Evolutionary conservation across 2,329 filamentous ascomycete genomes (phyloP).

Genomic region (Calonectria leucothoes): DNA sequence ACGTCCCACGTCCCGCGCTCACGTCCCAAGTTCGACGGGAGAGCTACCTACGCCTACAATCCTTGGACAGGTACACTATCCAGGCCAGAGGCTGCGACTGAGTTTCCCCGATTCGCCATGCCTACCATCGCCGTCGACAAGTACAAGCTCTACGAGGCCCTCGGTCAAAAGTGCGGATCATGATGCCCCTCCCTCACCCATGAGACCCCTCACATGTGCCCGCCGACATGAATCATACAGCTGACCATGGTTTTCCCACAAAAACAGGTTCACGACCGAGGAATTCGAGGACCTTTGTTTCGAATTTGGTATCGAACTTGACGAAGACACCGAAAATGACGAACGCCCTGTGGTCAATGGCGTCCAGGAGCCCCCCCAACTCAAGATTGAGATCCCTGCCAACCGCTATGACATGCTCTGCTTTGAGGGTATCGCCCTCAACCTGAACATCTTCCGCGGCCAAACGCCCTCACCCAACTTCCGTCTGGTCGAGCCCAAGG

Average conservation of each 20-base stretch:
- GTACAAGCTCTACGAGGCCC: conserved; percentile 91
- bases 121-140: conserved; percentile 98
- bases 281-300: conserved; percentile 98
- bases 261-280: conserved; percentile 82
- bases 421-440: conserved; percentile 95
- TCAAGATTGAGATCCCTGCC: conserved; percentile 98
- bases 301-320: conserved; percentile 97
- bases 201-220: conserved; percentile 31
- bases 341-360: conserved; percentile 80
- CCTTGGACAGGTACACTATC: conserved; percentile 30
- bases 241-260: conserved; percentile 31
- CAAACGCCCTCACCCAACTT: conserved; percentile 83
- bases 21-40: conserved; percentile 31
- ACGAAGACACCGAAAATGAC: conserved; percentile 89
- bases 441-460: conserved; percentile 94
- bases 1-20: conserved; percentile 31
- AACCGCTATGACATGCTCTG: conserved; percentile 97
- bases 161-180: conserved; percentile 79
- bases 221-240: conserved; percentile 23
- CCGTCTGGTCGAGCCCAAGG: conserved; percentile 76
- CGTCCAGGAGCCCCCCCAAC: conserved; percentile 87
- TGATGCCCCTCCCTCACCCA: conserved; percentile 34
- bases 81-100: conserved; percentile 40
- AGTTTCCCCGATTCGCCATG: conserved; percentile 66
- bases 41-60: conserved; percentile 32